Evolutionary conservation across 2,329 filamentous ascomycete species (phyloP), one percentile per base, ranked within the genome.

Genomic region (Whalleya microplaca): DNA sequence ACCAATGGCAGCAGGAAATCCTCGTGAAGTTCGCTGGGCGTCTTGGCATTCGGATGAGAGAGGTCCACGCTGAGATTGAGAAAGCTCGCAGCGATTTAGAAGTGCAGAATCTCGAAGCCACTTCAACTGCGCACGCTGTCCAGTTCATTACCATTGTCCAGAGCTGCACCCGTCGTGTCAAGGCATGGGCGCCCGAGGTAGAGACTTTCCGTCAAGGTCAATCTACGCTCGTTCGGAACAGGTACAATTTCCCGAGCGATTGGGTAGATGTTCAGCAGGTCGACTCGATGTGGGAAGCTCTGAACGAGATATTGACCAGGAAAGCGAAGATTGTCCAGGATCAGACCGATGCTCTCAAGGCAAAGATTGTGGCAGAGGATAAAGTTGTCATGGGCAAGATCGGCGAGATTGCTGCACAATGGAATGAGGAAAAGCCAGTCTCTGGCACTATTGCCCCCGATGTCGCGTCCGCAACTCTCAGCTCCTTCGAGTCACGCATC

Each of bases 1-100:
- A 99, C 71, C 94, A 98, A 73, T 99, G 96, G 95, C 95, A 99
- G 73, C 92, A 97, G 67, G 95, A 99, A 64, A 96, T 99, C 53
- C 81, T 98, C 40, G 85, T 90, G 66, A 96, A 96, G 72, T 99
- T 99, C 74, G 95, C 92, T 40, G 84, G 84, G 54, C 91, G 95
- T 53, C 88, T 99, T 45, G 92, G 93, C 45, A 90, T 86, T 61
- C 90, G 93, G 48, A 96, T 98, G 87, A 85, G 92, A 47, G 95
- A 99, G 69, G 89, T 97, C 3, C 92, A 95, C 66, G 88, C 90
- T 12, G 94, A 98, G 61, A 90, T 99, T 58, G 91, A 96, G 67
- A 92, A 92, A 74, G 92, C 94, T 9, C 86, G 94, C 21, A 89
- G 90, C 65, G 92, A 97, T 66, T 83, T 99, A 12, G 96, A 99